Evolutionary conservation across 495 filamentous ascomycete genomes (phyloP).

Genomic region (Neurospora intermedia): DNA sequence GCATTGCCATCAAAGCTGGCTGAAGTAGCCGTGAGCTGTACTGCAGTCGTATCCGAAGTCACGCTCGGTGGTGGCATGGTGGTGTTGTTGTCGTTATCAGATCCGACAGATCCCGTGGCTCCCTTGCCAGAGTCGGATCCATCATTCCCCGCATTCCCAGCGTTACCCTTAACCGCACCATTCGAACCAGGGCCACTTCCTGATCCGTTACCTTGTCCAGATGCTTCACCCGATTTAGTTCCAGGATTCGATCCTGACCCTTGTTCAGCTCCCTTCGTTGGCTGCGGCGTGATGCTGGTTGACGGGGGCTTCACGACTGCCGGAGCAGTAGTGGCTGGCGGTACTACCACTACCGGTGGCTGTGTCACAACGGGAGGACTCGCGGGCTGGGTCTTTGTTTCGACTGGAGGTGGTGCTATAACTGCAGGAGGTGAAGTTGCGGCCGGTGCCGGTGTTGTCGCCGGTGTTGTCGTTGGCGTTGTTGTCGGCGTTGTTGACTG

Average conservation of each 20-base stretch:
- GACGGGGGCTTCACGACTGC: not conserved
- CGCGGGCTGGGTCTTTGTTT: not conserved
- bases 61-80: not conserved
- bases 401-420: not conserved
- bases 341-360: not conserved
- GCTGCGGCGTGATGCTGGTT: not conserved
- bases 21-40: not conserved
- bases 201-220: constrained; percentile 2
- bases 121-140: not conserved
- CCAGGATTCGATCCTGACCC: not conserved
- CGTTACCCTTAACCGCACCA: not conserved
- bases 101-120: not conserved
- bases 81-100: not conserved
- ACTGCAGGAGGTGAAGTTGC: not conserved
- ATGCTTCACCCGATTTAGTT: not conserved
- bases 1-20: not conserved
- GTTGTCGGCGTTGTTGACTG: constrained; percentile 3
- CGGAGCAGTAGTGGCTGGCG: not conserved
- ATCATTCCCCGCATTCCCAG: constrained; percentile 2
- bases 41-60: not conserved
- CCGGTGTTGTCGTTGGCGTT: not conserved
- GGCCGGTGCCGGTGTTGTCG: not conserved
- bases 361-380: not conserved
- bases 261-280: not conserved
- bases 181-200: not conserved